Percentiles rank a stretch among this genome's conserved stretches.
Conservation (phyloP, 306 rosid species). For the Quercus rubra region DNA sequence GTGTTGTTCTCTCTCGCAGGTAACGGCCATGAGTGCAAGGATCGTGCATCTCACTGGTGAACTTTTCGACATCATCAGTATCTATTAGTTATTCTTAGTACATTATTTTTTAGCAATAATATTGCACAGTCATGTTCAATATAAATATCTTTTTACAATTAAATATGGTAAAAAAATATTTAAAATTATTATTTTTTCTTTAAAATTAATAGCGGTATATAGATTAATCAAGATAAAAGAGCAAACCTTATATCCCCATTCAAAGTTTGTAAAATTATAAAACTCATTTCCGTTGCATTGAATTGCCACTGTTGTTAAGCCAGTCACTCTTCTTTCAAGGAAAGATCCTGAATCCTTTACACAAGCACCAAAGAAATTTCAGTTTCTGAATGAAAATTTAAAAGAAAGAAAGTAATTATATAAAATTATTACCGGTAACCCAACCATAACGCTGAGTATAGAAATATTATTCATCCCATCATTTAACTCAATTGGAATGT, state of each 20-base stretch:
- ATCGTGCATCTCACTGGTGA: no score
- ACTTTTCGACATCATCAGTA: no score
- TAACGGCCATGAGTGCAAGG: no score
- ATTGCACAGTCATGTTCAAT: neutral
- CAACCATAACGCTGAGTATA: constrained; percentile 67
- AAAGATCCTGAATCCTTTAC: constrained; percentile 73
- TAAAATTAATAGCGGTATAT: no score
- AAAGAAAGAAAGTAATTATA: neutral
- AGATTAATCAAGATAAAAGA: neutral
- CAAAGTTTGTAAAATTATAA: constrained; percentile 39
- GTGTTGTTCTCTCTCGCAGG: no score
- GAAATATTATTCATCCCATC: constrained; percentile 59
- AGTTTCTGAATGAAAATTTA: neutral
- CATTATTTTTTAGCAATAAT: neutral
- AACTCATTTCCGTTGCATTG: constrained; percentile 39
- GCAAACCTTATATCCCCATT: constrained; percentile 70
- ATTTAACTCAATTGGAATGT: constrained; percentile 30
- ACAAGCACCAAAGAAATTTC: neutral
- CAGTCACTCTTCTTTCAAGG: constrained; percentile 63
- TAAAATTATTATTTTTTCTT: no score
- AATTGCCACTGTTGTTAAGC: constrained; percentile 49
- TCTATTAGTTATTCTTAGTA: no score
- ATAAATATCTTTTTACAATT: neutral
- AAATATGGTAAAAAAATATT: neutral
- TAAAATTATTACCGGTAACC: constrained; percentile 49